These are phyloP conservation scores for Sordaria brevicollis DNA, from an alignment of 495 filamentous ascomycete genomes.

Conservation along the genomic window DNA sequence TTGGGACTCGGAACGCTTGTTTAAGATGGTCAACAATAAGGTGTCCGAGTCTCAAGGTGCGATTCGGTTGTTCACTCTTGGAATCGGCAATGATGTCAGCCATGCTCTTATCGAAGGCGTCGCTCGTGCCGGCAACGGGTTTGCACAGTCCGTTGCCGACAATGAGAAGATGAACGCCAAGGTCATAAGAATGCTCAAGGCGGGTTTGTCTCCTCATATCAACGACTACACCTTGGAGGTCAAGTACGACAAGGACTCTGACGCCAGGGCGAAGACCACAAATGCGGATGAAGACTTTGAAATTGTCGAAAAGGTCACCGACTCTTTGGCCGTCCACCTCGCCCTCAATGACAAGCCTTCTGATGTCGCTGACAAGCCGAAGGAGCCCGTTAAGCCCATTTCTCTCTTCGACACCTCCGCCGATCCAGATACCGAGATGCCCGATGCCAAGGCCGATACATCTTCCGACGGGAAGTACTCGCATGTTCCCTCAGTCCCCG, in stretches of 20 bases:
- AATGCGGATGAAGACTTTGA: conserved; percentile 42
- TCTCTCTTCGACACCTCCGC: conserved; percentile 45
- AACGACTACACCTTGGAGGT: conserved; percentile 50
- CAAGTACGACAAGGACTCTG: conserved; percentile 36
- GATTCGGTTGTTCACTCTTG: conserved; percentile 55
- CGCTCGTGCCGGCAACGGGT: conserved; percentile 55
- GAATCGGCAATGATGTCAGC: conserved; percentile 51
- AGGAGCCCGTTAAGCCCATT: conserved; percentile 30
- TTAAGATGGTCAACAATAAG: conserved; percentile 42
- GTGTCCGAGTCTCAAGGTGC: conserved; percentile 35
- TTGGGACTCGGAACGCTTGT: conserved; percentile 45
- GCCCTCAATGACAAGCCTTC: conserved; percentile 4
- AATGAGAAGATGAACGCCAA: conserved; percentile 52
- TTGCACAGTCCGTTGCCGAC: conserved; percentile 48
- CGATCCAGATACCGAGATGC: conserved; percentile 28
- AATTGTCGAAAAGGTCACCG: conserved; percentile 43
- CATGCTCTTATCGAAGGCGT: conserved; percentile 59
- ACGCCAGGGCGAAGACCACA: neutral
- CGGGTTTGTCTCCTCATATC: conserved; percentile 50
- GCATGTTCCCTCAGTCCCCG: conserved; percentile 37
- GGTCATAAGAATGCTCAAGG: conserved; percentile 63
- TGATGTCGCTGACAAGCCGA: neutral
- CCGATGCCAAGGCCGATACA: conserved; percentile 15
- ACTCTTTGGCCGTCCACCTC: conserved; percentile 25
- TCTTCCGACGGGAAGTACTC: conserved; percentile 26